Conservation (phyloP, 2,329 filamentous ascomycete genomes). For the Atkinsonella texensis region DNA sequence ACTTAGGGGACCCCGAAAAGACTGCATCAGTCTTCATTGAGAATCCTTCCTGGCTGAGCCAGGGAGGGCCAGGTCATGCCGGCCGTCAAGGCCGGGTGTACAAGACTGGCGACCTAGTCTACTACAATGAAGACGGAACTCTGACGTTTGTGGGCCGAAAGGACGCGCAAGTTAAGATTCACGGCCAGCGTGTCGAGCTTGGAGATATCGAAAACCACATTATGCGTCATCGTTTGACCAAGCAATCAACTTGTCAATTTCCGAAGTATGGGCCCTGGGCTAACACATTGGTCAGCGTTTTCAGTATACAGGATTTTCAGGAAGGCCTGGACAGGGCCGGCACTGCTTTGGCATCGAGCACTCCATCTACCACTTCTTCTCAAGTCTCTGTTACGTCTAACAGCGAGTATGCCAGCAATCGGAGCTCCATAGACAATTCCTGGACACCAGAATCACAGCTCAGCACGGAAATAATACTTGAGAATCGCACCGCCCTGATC, state of each 20-base stretch:
- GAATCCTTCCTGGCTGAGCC: slow-evolving; percentile 22
- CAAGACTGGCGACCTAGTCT: slow-evolving; percentile 23
- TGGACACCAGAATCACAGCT: not conserved
- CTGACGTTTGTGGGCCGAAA: slow-evolving; percentile 33
- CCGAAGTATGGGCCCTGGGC: slow-evolving; percentile 2
- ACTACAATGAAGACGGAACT: slow-evolving; percentile 19
- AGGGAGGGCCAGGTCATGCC: slow-evolving; percentile 6
- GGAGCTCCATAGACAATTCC: not conserved
- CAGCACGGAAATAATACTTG: not conserved
- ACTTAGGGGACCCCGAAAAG: slow-evolving; percentile 8
- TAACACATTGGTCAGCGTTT: slow-evolving; percentile 5
- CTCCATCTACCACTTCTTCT: not conserved
- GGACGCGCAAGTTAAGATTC: slow-evolving; percentile 42
- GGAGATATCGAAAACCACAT: slow-evolving; percentile 9
- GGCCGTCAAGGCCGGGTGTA: slow-evolving; percentile 14
- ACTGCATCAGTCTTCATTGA: slow-evolving; percentile 6
- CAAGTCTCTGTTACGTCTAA: not conserved
- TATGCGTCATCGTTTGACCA: not conserved
- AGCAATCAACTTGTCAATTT: slow-evolving; percentile 1
- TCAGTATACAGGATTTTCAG: not conserved
- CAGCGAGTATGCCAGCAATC: not conserved
- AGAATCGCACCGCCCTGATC: not conserved
- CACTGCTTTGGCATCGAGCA: not conserved
- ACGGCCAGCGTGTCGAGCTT: slow-evolving; percentile 32
- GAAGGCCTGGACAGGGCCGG: not conserved